Evolutionary conservation across 2,329 filamentous ascomycete genomes (phyloP).

Genomic region (Aureobasidium namibiae): DNA sequence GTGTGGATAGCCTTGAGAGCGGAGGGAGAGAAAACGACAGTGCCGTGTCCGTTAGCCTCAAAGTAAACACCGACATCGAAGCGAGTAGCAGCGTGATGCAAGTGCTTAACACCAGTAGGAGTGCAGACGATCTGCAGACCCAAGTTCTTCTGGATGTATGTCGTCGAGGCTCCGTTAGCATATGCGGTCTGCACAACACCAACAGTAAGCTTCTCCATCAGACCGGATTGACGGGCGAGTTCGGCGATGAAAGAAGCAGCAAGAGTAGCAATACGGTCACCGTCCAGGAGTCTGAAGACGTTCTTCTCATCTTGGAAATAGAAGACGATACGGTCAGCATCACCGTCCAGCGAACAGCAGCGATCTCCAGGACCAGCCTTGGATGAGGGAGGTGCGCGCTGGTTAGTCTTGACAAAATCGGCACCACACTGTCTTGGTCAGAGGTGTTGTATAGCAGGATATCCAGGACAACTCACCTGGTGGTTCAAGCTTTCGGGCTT

Average conservation of each 20-base stretch:
- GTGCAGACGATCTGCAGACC: slow-evolving; percentile 88
- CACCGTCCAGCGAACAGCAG: slow-evolving; percentile 86
- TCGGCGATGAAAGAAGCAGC: slow-evolving; percentile 91
- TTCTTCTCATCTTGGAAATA: slow-evolving; percentile 80
- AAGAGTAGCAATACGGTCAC: slow-evolving; percentile 91
- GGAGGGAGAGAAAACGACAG: slow-evolving; percentile 83
- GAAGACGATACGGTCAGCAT: slow-evolving; percentile 92
- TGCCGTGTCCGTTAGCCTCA: slow-evolving; percentile 96
- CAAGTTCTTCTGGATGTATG: slow-evolving; percentile 81
- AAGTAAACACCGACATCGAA: slow-evolving; percentile 98
- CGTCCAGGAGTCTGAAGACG: slow-evolving; percentile 86
- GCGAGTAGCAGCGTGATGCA: slow-evolving; percentile 91
- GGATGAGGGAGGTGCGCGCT: slow-evolving; percentile 76
- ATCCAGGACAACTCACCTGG: slow-evolving; percentile 54
- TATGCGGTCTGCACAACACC: slow-evolving; percentile 97
- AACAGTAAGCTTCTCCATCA: slow-evolving; percentile 74
- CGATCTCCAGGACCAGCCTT: slow-evolving; percentile 69
- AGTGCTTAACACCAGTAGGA: slow-evolving; percentile 90
- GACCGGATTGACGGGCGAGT: slow-evolving; percentile 68
- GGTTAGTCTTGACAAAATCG: slow-evolving; percentile 95
- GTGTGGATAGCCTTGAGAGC: slow-evolving; percentile 71
- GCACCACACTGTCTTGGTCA: slow-evolving; percentile 63
- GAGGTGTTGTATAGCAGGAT: neutral
- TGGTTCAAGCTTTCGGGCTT: slow-evolving; percentile 83
- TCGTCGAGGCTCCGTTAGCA: slow-evolving; percentile 89